Evolutionary conservation across 495 filamentous ascomycete species (phyloP), one percentile per base, ranked within the genome.

Genomic region (Xylaria longipes): DNA sequence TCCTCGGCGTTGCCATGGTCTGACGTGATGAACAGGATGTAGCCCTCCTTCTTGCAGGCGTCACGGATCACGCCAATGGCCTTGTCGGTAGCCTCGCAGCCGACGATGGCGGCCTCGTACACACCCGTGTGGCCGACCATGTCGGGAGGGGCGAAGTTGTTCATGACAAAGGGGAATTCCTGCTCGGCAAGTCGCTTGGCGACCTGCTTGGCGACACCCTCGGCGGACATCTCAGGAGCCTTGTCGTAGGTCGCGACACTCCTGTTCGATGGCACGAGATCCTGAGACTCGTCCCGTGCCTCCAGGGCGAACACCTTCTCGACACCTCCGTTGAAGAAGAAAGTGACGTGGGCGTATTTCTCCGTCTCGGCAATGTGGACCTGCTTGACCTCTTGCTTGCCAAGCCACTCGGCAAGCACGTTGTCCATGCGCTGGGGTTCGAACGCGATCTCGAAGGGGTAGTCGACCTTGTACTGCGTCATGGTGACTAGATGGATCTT

Each of bases 101-200:
- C 96, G 77, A 94, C 74, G 72, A 98, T 93, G 67, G 96, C 97
- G n/a, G 96, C 96, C 78, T 97, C 88, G 81, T 97, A 98, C 72
- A 97, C 94, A 76, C 96, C 96, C 12, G 96, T 99, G 85, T 99
- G 96, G 75, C 96, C 96, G 72, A 99, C 96, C 96, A 99, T 99
- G 83, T 99, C 96, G 15, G 96, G 97, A 27, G 97, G 95, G 39
- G 96, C 96, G 80, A 99, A 98, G 89, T 99, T 99, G 90, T 98
- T 98, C 96, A 99, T 99, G 77, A 99, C 84, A 78, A 99, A 98
- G 77, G 94, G 93, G 83, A 95, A 96, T 73, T 91, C 89, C 75
- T 88, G 86, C 82, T 94, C 92, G 17, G 79, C 87, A 75, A 99
- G 91, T 66, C 95, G 89, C 84, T 95, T 92, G 81, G 86, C 87